Conservation (phyloP, 169 alveolate genomes). For the Amoebophrya sp. region DNA sequence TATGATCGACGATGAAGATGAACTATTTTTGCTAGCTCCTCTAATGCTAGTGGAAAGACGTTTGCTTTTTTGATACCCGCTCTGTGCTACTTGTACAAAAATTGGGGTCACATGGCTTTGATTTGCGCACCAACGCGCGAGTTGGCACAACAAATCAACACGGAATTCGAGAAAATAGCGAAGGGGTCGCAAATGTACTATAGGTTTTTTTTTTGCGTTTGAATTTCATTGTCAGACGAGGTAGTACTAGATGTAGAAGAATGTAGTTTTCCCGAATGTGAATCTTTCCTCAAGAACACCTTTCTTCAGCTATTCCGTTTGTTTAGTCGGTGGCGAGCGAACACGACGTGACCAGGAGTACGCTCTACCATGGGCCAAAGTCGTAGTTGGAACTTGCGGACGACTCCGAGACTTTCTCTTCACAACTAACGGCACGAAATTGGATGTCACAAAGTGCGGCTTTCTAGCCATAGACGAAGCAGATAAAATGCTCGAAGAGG, state of each 20-base stretch:
- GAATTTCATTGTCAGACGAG: neutral
- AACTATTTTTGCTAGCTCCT: too few species aligned
- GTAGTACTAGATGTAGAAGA: neutral
- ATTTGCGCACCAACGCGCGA: conserved; percentile 92
- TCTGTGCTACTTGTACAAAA: conserved; percentile 59
- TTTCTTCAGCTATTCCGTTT: neutral
- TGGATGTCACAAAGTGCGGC: conserved; percentile 61
- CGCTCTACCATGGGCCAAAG: neutral
- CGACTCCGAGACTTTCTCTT: conserved; percentile 43
- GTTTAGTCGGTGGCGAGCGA: neutral
- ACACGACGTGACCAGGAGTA: neutral
- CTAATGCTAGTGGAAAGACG: conserved; percentile 95
- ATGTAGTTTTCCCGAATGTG: neutral
- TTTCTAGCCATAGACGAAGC: conserved; percentile 88
- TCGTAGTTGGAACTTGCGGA: neutral
- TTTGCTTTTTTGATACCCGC: conserved; percentile 90
- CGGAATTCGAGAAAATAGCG: conserved; percentile 54
- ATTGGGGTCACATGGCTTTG: conserved; percentile 47
- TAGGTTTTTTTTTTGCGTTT: neutral
- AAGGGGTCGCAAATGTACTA: neutral
- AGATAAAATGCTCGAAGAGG: conserved; percentile 92
- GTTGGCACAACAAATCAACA: conserved; percentile 78
- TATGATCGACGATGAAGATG: too few species aligned
- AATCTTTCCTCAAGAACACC: neutral
- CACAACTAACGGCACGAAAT: conserved; percentile 62